Conservation (phyloP, 2,329 filamentous ascomycete species). For the Ceratocystis diversiconidia region DNA sequence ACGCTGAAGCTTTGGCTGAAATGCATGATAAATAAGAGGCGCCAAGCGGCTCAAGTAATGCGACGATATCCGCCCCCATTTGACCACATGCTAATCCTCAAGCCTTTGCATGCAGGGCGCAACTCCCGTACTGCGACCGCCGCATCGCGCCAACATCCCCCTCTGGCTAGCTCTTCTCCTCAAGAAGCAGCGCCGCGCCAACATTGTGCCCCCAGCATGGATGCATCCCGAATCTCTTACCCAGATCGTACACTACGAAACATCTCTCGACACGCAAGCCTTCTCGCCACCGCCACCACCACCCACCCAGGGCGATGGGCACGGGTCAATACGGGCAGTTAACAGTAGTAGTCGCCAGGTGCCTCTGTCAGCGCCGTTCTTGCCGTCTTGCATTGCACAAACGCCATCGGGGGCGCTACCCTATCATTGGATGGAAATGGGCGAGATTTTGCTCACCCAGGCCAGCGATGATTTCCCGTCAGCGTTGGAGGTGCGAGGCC, state of each 20-base stretch:
- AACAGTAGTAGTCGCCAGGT: constrained; percentile 22
- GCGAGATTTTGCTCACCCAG: constrained; percentile 72
- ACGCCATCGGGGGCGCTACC: constrained; percentile 59
- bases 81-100: too few species aligned
- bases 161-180: constrained; percentile 92
- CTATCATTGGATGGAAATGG: constrained; percentile 90
- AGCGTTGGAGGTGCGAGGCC: constrained; percentile 56
- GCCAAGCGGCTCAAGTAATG: background rate
- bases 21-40: background rate
- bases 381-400: constrained; percentile 57
- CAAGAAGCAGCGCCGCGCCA: constrained; percentile 85
- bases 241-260: constrained; percentile 69
- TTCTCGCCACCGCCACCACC: constrained; percentile 68
- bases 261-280: constrained; percentile 50
- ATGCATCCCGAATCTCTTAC: constrained; percentile 62
- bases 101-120: constrained; percentile 44
- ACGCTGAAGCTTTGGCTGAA: too few species aligned
- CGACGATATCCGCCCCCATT: too few species aligned
- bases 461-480: constrained; percentile 69
- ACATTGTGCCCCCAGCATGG: constrained; percentile 86
- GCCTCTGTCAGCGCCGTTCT: constrained; percentile 56
- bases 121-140: constrained; percentile 63
- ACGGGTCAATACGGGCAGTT: constrained; percentile 33
- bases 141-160: constrained; percentile 63
- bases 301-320: constrained; percentile 27